phyloP scores from a whole-genome alignment of 2,329 filamentous ascomycete species.

The Leptographium galeiforme region DNA sequence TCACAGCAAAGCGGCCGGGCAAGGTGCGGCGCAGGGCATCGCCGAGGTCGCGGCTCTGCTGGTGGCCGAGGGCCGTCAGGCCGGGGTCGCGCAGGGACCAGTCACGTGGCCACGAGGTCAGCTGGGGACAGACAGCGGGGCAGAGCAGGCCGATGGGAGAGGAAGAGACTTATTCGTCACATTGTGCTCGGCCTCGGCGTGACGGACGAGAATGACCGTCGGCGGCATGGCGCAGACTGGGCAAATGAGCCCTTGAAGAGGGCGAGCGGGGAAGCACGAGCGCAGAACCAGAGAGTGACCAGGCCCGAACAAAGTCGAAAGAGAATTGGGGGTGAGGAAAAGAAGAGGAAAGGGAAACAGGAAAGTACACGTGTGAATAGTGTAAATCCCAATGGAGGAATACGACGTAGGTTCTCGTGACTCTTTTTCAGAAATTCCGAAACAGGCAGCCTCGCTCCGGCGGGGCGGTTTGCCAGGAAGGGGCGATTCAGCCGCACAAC shows the following conservation, averaged over 20 bases:
- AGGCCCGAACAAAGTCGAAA: neutral
- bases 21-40: constrained; percentile 28
- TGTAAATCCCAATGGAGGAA: neutral
- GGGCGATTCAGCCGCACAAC: neutral
- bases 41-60: constrained; percentile 33
- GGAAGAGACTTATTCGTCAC: constrained; percentile 27
- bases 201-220: constrained; percentile 68
- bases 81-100: constrained; percentile 35
- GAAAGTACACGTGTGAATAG: too few species aligned
- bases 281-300: neutral
- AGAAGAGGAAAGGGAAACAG: neutral
- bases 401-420: neutral
- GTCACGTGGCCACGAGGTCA: constrained; percentile 23
- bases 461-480: neutral
- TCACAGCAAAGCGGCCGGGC: constrained; percentile 28
- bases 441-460: neutral
- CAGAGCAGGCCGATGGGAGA: neutral
- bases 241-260: neutral
- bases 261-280: neutral
- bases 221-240: constrained; percentile 31
- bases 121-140: neutral
- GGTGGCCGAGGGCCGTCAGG: constrained; percentile 33
- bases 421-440: neutral
- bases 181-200: constrained; percentile 62
- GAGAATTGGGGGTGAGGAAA: neutral